A percentile compares a stretch with the other conserved stretches of the same genome.
These are phyloP conservation scores for Lyophyllum shimeji DNA, from an alignment of 768 basidiomycete genomes.

Conservation along the genomic window DNA sequence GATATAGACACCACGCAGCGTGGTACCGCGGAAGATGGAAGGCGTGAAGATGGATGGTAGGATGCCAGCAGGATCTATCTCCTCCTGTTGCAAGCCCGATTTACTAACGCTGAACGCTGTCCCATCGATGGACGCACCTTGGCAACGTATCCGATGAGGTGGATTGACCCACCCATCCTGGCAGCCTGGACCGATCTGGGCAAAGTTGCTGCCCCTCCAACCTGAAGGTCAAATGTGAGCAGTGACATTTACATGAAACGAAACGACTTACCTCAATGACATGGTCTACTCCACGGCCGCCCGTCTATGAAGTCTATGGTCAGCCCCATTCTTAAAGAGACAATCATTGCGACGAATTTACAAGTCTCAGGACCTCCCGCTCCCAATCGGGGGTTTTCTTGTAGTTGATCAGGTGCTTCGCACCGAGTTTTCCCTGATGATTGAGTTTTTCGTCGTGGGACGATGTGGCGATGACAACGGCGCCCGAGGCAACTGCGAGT, in stretches of 20 bases:
- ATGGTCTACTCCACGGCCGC: constrained; percentile 35
- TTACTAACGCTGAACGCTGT: background rate
- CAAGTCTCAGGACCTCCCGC: constrained; percentile 41
- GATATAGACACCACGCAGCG: constrained; percentile 48
- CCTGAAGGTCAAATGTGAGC: background rate
- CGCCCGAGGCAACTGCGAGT: constrained; percentile 59
- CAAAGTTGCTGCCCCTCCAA: constrained; percentile 32
- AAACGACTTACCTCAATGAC: background rate
- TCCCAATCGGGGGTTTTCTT: constrained; percentile 56
- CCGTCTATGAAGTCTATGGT: constrained; percentile 40
- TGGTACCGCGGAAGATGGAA: constrained; percentile 21
- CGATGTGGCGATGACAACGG: constrained; percentile 61
- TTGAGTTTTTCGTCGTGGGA: constrained; percentile 62
- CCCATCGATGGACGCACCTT: constrained; percentile 22
- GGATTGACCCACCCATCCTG: constrained; percentile 39
- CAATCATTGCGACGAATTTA: constrained; percentile 25
- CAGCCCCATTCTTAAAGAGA: constrained; percentile 16
- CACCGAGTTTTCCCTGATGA: constrained; percentile 47
- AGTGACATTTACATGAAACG: background rate
- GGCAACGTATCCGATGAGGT: constrained; percentile 48
- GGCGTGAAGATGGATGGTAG: constrained; percentile 24
- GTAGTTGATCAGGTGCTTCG: constrained; percentile 58
- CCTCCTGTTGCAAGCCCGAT: constrained; percentile 13
- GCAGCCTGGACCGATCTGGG: constrained; percentile 37
- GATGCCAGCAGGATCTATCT: constrained; percentile 18